Base-by-base conservation (phyloP, 805 yeast species). In the Candida corydali region DNA sequence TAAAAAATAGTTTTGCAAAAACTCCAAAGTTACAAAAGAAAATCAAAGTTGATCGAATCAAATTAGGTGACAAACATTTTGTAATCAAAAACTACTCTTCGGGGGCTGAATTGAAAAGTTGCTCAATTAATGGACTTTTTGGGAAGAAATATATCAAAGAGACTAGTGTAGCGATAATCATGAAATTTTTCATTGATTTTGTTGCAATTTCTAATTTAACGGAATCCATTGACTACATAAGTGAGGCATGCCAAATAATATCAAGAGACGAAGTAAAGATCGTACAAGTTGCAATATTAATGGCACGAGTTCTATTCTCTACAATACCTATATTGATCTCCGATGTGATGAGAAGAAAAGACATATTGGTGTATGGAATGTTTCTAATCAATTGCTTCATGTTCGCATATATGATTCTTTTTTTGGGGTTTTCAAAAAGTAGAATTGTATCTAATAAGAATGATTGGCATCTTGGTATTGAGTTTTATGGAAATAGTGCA, bases 181-280 rank as follows among this genome's bases (percentile, higher is more conserved):
- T 67, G 8, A 79, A 72, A 41, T 27, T 61, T 1, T 47, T 71
- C 4, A 59, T 65, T n/a, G 78, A 73, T 41, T 43, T 66, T n/a
- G 63, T 71, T 36, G 71, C 75, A 4, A 65, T 69, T 8, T 61
- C 61, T 28, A 58, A 65, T 1, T 46, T 74, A 32, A 60, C 69
- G 64, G 69, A 63, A 46, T 71, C 70, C 37, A 57, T 71, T 36
- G 58, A 61, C 1, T 67, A 59, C 44, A 59, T 75, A 10, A 75
- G 79, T 52, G 71, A 65, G 22, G 63, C 66, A 59, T 59, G 74
- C 44, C 78, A 76, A 0, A 67, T 69, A 0, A 60, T 71, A 0
- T 44, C 63, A 4, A 12, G n/a, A 3, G 33, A 29, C 12, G 37
- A 31, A 9, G 23, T 25, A 8, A 29, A 34, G 20, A 24, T 29